Base-by-base conservation (phyloP, 2,329 filamentous ascomycete genomes). In the Xylariaceae sp. region DNA sequence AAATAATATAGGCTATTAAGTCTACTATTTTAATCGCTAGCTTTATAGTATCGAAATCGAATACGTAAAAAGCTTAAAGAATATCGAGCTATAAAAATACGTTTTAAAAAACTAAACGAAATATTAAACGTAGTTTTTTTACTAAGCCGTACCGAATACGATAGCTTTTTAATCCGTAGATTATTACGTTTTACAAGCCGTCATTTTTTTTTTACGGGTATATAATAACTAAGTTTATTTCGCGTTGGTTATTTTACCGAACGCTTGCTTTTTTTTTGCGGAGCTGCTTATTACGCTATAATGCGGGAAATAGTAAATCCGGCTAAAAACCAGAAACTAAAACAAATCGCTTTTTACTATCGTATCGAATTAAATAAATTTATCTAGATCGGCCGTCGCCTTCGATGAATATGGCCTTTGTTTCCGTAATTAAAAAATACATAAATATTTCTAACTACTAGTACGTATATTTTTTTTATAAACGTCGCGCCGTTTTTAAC, bases 231-330 rank as follows among this genome's bases (percentile, higher is more conserved):
- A 77, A 77, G 56, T 75, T 68, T 52, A 74, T 70, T 0, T 69
- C 66, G 7, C 66, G 73, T 16, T 76, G 71, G 69, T 48, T 51
- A 11, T 75, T 76, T 52, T 76, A 73, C 53, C 68, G 66, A 31
- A 56, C 59, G 1, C 67, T 67, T 9, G 71, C 73, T n/a, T 6
- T 53, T 54, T 5, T 48, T 73, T 1, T 72, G 69, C 50, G 45
- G 62, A 6, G 58, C 53, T 13, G 50, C 62, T 11, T 31, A 61
- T 7, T 51, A 55, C 47, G 42, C 51, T 4, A 42, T 48, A 2
- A 66, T 77, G 2, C 60, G 70, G 5, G 75, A 77, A 62, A 73
- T 76, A 1, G 66, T 76, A n/a, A 77, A 77, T 59, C 74, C 73
- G 1, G 61, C 53, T 31, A 76, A 73, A 49, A 67, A 72, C 33